Evolutionary conservation across 2,329 filamentous ascomycete genomes (phyloP), one percentile per base, ranked within the genome.

Genomic region (Metarhizium guizhouense): DNA sequence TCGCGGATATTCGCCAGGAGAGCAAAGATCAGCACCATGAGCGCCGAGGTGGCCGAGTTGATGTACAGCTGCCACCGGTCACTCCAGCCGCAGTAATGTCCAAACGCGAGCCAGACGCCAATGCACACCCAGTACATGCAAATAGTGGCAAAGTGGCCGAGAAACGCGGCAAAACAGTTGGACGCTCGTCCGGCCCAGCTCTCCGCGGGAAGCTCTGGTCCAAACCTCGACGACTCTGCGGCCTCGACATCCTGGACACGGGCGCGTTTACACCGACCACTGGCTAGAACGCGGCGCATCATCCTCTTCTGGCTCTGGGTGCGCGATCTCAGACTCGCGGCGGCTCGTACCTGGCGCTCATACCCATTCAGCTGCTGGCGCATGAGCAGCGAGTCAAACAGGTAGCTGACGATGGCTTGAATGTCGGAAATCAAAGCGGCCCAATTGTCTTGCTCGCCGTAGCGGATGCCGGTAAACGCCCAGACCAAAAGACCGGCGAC

Each of bases 61-160:
- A 25, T 25, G 25, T 25, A 25, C 25, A 25, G 25, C 25, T 25
- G 25, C 25, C 25, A 25, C 25, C 25, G 25, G 25, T 25, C 25
- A 25, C 25, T 25, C 25, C 25, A 25, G 25, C 25, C 25, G 25
- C 25, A 25, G 25, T 25, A 25, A 25, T 4, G 32, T 5, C 32
- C 32, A 34, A 7, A 34, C 6, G 32, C 32, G 32, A 34, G 6
- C 7, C 32, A 34, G 6, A 34, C 10, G 6, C 0, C 32, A 10
- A 34, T 11, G 32, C 32, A 34, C 7, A 10, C 32, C 32, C 32
- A 34, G 10, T 11, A 11, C 32, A 34, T 11, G 48, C 62, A 57
- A 34, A 70, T 60, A 0, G 67, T 62, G 7, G 56, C 62, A 11
- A 71, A 58, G 47, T 67, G 69, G 7, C 70, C 71, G 10, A 69